Conservation (phyloP, 345 rosid genomes). For the Isatis tinctoria region DNA sequence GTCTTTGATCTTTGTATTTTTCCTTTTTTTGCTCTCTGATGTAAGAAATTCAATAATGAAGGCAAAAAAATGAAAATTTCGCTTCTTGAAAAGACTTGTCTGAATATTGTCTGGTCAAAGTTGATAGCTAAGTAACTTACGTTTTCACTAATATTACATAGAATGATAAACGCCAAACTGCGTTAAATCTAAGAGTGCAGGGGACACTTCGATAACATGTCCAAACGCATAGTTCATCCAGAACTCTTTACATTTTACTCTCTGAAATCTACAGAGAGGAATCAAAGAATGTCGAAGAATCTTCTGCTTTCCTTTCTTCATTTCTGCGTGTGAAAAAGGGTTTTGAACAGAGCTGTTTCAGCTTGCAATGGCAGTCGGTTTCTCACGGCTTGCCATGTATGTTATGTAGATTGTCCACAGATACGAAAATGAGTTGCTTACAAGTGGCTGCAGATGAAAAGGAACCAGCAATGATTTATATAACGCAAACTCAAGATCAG, state of each 20-base stretch:
- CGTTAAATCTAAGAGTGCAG: neutral
- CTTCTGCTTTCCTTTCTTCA: neutral
- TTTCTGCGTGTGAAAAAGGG: neutral
- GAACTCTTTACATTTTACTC: conserved; percentile 4
- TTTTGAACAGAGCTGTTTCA: conserved; percentile 18
- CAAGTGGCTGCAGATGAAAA: conserved; percentile 57
- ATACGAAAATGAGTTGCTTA: conserved; percentile 89
- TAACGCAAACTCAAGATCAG: neutral
- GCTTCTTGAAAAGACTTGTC: neutral
- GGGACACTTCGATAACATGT: neutral
- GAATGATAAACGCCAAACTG: neutral
- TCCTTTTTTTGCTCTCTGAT: conserved; percentile 10
- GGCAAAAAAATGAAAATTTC: neutral
- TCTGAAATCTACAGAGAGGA: conserved; percentile 10
- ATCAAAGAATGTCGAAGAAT: conserved; percentile 22
- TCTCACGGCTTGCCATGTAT: conserved; percentile 72
- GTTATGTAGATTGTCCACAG: conserved; percentile 89
- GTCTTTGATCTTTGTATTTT: conserved; percentile 4
- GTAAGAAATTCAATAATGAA: conserved; percentile 27
- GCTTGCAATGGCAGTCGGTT: conserved; percentile 37
- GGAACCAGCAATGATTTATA: neutral
- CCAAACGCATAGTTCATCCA: conserved; percentile 9
- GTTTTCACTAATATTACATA: conserved; percentile 3
- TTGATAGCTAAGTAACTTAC: neutral
- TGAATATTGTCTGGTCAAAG: neutral